These are phyloP conservation scores for Melaleuca alternifolia DNA, from an alignment of 345 rosid species.

Conservation along the genomic window DNA sequence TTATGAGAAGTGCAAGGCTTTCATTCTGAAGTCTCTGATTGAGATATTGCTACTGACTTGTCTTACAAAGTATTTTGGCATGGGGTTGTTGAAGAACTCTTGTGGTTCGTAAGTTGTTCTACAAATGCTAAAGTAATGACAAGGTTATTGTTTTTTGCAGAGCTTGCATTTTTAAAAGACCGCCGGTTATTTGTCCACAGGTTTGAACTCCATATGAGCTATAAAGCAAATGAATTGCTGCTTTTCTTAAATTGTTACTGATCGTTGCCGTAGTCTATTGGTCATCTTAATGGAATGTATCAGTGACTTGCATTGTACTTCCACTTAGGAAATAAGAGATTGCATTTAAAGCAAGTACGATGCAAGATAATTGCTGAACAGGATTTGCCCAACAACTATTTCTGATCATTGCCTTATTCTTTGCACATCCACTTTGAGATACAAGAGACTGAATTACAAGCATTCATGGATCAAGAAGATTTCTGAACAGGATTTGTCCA, in stretches of 20 bases:
- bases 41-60: background rate
- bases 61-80: slow-evolving; percentile 90
- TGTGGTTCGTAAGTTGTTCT: slow-evolving; percentile 94
- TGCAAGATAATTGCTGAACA: background rate
- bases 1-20: background rate
- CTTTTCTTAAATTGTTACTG: background rate
- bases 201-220: background rate
- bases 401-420: too few species aligned
- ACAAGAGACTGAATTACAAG: background rate
- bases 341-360: background rate
- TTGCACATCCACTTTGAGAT: too few species aligned
- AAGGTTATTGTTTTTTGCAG: background rate
- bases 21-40: background rate
- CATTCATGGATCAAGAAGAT: background rate
- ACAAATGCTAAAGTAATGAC: slow-evolving; percentile 67
- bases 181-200: background rate
- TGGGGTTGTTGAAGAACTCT: slow-evolving; percentile 86
- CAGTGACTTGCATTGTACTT: background rate
- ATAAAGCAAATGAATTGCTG: background rate
- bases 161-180: background rate
- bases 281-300: background rate
- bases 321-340: background rate
- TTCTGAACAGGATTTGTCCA: background rate
- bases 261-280: background rate
- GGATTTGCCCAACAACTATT: too few species aligned